Percentiles rank a stretch among this genome's conserved stretches.
Conservation (phyloP, 2,329 filamentous ascomycete species). For the Colletotrichum somersetense region DNA sequence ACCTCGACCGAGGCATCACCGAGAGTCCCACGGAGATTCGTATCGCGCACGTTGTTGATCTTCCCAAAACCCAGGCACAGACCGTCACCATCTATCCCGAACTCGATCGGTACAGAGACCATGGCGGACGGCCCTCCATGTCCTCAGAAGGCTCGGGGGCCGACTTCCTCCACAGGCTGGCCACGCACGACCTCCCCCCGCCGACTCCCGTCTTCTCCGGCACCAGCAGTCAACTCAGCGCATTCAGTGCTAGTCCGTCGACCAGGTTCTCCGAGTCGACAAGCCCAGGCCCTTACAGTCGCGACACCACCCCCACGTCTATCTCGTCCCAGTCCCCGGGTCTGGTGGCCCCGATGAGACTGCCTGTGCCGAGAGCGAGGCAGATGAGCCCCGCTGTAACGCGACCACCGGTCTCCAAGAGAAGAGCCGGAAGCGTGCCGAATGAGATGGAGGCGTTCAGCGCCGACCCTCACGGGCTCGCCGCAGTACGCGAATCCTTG, state of each 20-base stretch:
- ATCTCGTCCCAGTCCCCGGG: slow-evolving; percentile 81
- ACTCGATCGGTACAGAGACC: slow-evolving; percentile 70
- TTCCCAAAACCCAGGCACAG: slow-evolving; percentile 53
- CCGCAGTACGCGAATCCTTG: slow-evolving; percentile 76
- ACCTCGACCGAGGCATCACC: slow-evolving; percentile 57
- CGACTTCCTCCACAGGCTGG: slow-evolving; percentile 67
- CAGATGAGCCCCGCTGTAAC: slow-evolving; percentile 68
- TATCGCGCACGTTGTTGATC: slow-evolving; percentile 57
- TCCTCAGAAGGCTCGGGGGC: slow-evolving; percentile 52
- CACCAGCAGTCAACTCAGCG: slow-evolving; percentile 67
- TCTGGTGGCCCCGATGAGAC: slow-evolving; percentile 63
- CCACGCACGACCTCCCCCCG: slow-evolving; percentile 75
- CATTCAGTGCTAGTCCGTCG: slow-evolving; percentile 78
- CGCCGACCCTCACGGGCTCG: slow-evolving; percentile 68
- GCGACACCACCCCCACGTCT: slow-evolving; percentile 83
- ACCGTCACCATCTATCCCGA: slow-evolving; percentile 68
- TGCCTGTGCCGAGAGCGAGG: slow-evolving; percentile 60
- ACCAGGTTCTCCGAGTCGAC: slow-evolving; percentile 82
- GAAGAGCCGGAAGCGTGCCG: slow-evolving; percentile 67
- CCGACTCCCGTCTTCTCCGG: slow-evolving; percentile 74
- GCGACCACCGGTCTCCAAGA: slow-evolving; percentile 71
- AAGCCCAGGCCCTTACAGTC: slow-evolving; percentile 77
- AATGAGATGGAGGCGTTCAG: slow-evolving; percentile 61
- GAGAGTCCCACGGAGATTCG: slow-evolving; percentile 61
- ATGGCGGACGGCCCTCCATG: slow-evolving; percentile 53